Evolutionary conservation across 768 basidiomycete species (phyloP).

Genomic region (Ramaria sp.): DNA sequence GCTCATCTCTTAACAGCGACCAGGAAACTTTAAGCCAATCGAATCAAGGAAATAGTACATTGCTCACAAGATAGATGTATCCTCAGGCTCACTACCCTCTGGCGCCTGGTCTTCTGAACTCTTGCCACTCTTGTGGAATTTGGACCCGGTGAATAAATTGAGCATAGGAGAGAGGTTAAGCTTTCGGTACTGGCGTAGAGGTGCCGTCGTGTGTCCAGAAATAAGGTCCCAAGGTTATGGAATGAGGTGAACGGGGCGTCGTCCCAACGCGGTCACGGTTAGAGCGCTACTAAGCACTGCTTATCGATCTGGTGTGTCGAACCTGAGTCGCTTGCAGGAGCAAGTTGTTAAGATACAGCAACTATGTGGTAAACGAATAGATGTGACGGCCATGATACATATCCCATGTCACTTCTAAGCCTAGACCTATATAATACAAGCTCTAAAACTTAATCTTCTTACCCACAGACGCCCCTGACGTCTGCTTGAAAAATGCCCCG

Average conservation of each 20-base stretch:
- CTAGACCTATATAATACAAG: neutral
- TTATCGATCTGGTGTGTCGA: neutral
- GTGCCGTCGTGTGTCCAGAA: neutral
- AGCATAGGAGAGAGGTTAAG: neutral
- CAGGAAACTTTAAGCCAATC: neutral
- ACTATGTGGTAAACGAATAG: too few species aligned
- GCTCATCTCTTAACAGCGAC: conserved; percentile 54
- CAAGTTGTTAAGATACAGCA: neutral
- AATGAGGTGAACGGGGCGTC: neutral
- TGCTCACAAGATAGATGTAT: conserved; percentile 80
- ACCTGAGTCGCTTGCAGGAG: neutral
- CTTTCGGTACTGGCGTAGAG: neutral
- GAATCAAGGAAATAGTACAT: neutral
- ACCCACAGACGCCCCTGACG: conserved; percentile 46
- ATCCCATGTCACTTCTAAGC: neutral
- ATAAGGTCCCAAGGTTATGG: neutral
- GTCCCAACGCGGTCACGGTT: neutral
- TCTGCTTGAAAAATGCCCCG: conserved; percentile 69
- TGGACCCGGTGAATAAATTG: conserved; percentile 7
- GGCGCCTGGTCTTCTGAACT: conserved; percentile 50
- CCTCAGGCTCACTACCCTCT: conserved; percentile 79
- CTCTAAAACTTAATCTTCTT: conserved; percentile 66
- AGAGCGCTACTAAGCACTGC: conserved; percentile 7
- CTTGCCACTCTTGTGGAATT: conserved; percentile 1
- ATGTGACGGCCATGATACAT: neutral